phyloP scores from a whole-genome alignment of 129 eudicot genomes.

The Helichrysum umbraculigerum region DNA sequence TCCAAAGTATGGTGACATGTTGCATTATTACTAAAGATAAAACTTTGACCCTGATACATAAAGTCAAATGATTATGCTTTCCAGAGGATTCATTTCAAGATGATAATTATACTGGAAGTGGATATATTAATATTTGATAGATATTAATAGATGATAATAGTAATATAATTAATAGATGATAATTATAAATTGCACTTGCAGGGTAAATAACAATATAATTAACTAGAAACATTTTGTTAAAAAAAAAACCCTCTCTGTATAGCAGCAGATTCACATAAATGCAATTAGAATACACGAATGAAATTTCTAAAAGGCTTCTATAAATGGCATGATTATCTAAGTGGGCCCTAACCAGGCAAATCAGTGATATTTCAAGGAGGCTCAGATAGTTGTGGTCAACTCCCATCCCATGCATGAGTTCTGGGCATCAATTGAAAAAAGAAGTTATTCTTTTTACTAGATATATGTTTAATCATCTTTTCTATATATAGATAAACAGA shows the following conservation, averaged over 20 bases:
- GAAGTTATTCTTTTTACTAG: conserved; percentile 17
- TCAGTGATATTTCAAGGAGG: conserved; percentile 2
- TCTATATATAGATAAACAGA: conserved; percentile 4
- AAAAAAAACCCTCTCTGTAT: too few relatives aligned
- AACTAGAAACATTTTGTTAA: too few relatives aligned
- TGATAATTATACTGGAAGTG: too few relatives aligned
- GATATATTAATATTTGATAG: neutral
- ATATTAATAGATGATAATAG: neutral
- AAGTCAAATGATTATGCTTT: neutral
- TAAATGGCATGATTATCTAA: neutral
- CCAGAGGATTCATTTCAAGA: neutral
- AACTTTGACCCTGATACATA: neutral
- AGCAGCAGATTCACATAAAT: neutral
- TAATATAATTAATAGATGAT: too few relatives aligned
- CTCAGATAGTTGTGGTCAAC: conserved; percentile 23
- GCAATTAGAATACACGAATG: neutral
- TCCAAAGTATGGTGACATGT: neutral
- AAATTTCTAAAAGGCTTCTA: neutral
- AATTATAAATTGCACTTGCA: too few relatives aligned
- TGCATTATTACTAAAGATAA: neutral
- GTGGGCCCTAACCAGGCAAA: conserved; percentile 6
- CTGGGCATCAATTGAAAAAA: conserved; percentile 4
- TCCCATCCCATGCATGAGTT: conserved; percentile 16
- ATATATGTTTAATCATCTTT: neutral
- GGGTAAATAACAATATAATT: too few relatives aligned